Conservation (phyloP, 2,329 filamentous ascomycete genomes). For the Colletotrichum sp. region DNA sequence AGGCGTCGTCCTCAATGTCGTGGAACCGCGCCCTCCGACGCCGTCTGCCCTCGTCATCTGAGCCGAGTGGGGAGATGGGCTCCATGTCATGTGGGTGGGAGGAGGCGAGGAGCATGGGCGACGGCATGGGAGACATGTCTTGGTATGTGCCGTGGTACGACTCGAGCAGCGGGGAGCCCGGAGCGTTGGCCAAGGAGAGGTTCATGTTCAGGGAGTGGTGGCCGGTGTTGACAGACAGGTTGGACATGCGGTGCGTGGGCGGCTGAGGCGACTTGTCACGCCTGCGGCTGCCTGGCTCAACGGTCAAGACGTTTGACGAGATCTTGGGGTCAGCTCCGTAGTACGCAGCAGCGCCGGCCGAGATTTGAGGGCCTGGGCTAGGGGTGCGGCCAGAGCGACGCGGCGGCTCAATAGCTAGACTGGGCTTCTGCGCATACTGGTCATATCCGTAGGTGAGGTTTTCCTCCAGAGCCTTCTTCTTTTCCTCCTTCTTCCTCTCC, state of each 20-base stretch:
- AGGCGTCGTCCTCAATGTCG: conserved; percentile 81
- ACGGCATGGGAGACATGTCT: conserved; percentile 92
- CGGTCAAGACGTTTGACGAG: conserved; percentile 43
- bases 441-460: conserved; percentile 56
- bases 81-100: conserved; percentile 40
- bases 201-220: conserved; percentile 40
- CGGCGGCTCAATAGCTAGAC: conserved; percentile 9
- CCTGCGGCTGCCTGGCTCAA: conserved; percentile 41
- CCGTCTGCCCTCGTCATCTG: conserved; percentile 52
- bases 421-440: conserved; percentile 9
- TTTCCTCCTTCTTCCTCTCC: conserved; percentile 35
- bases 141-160: conserved; percentile 95
- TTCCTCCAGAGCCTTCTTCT: conserved; percentile 40
- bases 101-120: conserved; percentile 69
- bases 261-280: conserved; percentile 54
- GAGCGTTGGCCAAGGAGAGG: conserved; percentile 61
- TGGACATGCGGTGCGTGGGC: conserved; percentile 55
- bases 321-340: conserved; percentile 41
- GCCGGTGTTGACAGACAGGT: conserved; percentile 54
- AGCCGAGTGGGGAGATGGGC: conserved; percentile 56
- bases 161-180: conserved; percentile 85
- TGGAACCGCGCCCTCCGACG: conserved; percentile 77
- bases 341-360: conserved; percentile 27
- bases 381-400: conserved; percentile 10
- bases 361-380: conserved; percentile 20